Base-by-base conservation (phyloP, 768 basidiomycete species). In the Vararia minispora region DNA sequence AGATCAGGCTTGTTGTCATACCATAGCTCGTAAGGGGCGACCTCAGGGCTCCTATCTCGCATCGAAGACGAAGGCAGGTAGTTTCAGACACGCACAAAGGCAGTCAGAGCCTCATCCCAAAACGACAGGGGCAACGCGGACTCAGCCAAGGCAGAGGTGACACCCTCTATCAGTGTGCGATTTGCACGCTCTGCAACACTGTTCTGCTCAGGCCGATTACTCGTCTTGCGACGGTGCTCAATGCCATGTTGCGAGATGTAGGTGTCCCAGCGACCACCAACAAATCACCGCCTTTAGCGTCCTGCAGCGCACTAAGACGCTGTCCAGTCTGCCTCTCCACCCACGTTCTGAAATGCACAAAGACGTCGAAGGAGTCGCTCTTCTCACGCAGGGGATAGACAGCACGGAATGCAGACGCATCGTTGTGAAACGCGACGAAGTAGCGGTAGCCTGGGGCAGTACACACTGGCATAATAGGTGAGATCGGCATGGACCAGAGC, bases 121-220 rank as follows among this genome's bases (percentile, higher is more conserved):
- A n/a, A n/a, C n/a, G n/a, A n/a, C n/a, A n/a, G n/a, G n/a, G n/a
- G n/a, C n/a, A n/a, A n/a, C n/a, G n/a, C n/a, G n/a, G n/a, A n/a
- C n/a, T n/a, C n/a, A n/a, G 37, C 24, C 44, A 37, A 46, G 44
- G 38, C 35, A 41, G 22, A 11, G 14, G n/a, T 5, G 57, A n/a
- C 50, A 12, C 43, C 48, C 16, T 66, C 58, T 1, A 50, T 42
- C 21, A 71, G 47, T 0, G 58, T 60, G 2, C 56, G 42, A 28
- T 70, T 69, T 2, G 46, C 43, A 2, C 58, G 43, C 43, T 72
- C 64, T 2, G 64, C 63, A 4, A 66, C 54, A 16, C 64, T 59
- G 42, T 71, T 72, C 35, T 69, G 62, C 48, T 66, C 58, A 2
- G n/a, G n/a, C n/a, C n/a, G n/a, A n/a, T n/a, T n/a, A n/a, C n/a